These are phyloP conservation scores for Calophaca sinica DNA, from an alignment of 306 rosid genomes.

Conservation along the genomic window DNA sequence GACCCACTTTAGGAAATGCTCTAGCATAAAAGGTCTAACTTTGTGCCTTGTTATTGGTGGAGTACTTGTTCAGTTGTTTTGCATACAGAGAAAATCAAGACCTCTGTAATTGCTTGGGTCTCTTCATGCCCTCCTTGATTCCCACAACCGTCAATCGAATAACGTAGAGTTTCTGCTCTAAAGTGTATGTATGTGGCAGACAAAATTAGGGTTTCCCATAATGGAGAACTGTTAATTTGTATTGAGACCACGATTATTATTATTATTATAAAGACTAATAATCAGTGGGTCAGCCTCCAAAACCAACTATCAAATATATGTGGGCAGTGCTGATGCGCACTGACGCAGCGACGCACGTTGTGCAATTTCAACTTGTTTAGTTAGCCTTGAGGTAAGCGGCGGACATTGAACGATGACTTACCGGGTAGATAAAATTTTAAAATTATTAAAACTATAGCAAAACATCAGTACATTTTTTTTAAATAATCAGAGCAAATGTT, in stretches of 20 bases:
- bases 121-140: slow-evolving; percentile 59
- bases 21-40: neutral
- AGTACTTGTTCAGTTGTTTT: slow-evolving; percentile 29
- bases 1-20: neutral
- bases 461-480: too few relatives aligned
- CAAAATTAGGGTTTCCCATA: slow-evolving; percentile 59
- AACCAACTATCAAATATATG: slow-evolving; percentile 47
- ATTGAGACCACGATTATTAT: too few relatives aligned
- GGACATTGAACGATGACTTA: too few relatives aligned
- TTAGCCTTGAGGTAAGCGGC: neutral
- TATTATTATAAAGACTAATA: neutral
- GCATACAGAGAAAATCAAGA: slow-evolving; percentile 53
- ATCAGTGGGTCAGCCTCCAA: slow-evolving; percentile 42
- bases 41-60: slow-evolving; percentile 44
- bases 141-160: slow-evolving; percentile 54
- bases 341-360: slow-evolving; percentile 30
- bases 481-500: too few relatives aligned
- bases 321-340: slow-evolving; percentile 50
- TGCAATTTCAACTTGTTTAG: slow-evolving; percentile 16
- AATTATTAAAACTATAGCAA: too few relatives aligned
- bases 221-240: slow-evolving; percentile 31
- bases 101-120: slow-evolving; percentile 55
- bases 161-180: slow-evolving; percentile 27
- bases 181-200: slow-evolving; percentile 58
- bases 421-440: too few relatives aligned